Base-by-base conservation (phyloP, 305 asterid species). In the Fraxinus floribunda region DNA sequence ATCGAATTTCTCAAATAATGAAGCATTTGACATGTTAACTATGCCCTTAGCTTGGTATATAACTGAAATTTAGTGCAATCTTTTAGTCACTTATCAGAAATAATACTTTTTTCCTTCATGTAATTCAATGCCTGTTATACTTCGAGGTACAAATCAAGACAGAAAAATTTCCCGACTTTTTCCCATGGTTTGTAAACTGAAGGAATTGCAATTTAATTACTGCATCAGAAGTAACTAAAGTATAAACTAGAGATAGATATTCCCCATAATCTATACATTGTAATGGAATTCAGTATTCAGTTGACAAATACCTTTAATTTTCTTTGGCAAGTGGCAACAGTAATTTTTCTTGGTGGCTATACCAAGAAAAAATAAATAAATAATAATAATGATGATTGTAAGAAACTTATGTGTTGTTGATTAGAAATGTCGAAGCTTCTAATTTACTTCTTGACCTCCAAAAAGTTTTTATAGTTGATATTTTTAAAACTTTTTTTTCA, bases 401-500 rank as follows among this genome's bases (percentile, higher is more conserved):
- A 57, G 66, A 57, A 57, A 57, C 66, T 57, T 57, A 57, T 57
- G 66, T 55, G 66, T n/a, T 55, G 66, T 55, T 55, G 26, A 24
- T 57, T 57, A 57, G 66, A 57, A 57, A 57, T 57, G 4, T 34
- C 81, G 20, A 57, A 49, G 38, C 30, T 62, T 46, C 62, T 75
- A 66, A 13, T 24, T 62, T 22, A 74, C 16, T 71, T 39, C 36
- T 75, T 70, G 66, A 10, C 62, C 73, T 77, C 41, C 55, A 81
- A 44, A 49, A 78, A 68, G 52, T 79, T 60, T 62, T 77, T 18
- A 76, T 71, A 80, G 83, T 80, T 66, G 55, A 84, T n/a, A 20
- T 81, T 77, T 24, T 79, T 81, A 62, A 76, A 75, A 71, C 79
- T 82, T 55, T 55, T 84, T 16, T 71, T 86, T 82, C 98, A 94